Conservation (phyloP, 2,329 filamentous ascomycete genomes). For the Salinomyces thailandicus region DNA sequence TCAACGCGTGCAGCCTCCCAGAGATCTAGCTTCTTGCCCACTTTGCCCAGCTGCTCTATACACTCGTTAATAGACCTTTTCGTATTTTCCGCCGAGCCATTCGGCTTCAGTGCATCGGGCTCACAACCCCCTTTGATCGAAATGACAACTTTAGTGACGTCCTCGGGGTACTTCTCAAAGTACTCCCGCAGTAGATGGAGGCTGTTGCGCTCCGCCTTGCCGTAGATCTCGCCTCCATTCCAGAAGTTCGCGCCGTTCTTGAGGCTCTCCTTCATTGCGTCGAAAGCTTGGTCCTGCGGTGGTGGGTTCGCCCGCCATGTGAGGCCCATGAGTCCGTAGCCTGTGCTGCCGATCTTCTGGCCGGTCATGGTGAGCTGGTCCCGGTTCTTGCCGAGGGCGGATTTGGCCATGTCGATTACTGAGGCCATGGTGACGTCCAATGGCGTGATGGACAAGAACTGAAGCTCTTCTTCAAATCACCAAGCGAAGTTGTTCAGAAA, state of each 20-base stretch:
- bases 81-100: slow-evolving; percentile 33
- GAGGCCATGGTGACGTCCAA: slow-evolving; percentile 5
- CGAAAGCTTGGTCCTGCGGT: slow-evolving; percentile 30
- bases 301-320: slow-evolving; percentile 36
- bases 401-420: slow-evolving; percentile 21
- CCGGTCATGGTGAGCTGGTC: slow-evolving; percentile 15
- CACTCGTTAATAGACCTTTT: slow-evolving; percentile 37
- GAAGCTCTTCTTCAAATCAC: too few species aligned
- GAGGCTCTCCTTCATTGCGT: slow-evolving; percentile 36
- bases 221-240: slow-evolving; percentile 43
- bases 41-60: slow-evolving; percentile 31
- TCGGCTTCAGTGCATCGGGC: slow-evolving; percentile 25
- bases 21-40: slow-evolving; percentile 40
- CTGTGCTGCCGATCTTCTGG: slow-evolving; percentile 23
- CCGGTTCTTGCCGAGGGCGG: slow-evolving; percentile 12
- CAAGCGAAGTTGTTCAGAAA: too few species aligned
- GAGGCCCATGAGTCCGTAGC: slow-evolving; percentile 41
- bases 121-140: slow-evolving; percentile 40
- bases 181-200: slow-evolving; percentile 41
- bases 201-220: slow-evolving; percentile 35
- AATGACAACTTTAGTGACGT: slow-evolving; percentile 41
- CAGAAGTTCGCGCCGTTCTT: slow-evolving; percentile 36
- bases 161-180: slow-evolving; percentile 41
- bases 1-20: slow-evolving; percentile 39
- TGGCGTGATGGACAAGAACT: too few species aligned